A percentile compares a stretch with the other conserved stretches of the same genome.
Conservation (phyloP, 208 protist genomes). For the Trypanosoma conorhini region DNA sequence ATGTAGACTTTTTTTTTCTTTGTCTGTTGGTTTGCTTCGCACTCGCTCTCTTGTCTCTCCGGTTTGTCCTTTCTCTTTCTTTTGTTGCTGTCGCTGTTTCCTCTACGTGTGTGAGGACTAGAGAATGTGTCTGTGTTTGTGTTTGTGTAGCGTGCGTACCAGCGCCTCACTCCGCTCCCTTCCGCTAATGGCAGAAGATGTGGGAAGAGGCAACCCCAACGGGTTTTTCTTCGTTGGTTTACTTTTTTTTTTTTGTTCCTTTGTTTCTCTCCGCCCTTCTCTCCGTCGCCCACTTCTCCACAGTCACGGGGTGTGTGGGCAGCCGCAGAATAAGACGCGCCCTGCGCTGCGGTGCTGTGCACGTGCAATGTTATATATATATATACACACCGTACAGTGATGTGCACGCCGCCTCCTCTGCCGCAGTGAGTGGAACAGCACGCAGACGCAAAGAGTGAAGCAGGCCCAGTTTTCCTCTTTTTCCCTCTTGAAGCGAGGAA, state of each 20-base stretch:
- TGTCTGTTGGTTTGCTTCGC: background rate
- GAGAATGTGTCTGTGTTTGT: too few species aligned
- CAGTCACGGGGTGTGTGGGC: background rate
- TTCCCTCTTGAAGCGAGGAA: background rate
- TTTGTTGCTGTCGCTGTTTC: background rate
- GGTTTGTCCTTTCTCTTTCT: background rate
- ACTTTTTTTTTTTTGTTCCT: background rate
- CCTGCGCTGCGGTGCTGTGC: too few species aligned
- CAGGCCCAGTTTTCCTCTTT: background rate
- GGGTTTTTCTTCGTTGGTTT: background rate
- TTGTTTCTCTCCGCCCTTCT: background rate
- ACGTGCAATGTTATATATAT: background rate
- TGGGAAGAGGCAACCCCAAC: background rate
- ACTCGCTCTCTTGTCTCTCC: background rate
- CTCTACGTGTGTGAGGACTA: background rate
- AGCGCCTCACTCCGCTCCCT: background rate
- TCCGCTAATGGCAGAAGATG: background rate
- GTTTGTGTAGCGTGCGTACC: background rate
- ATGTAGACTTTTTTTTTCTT: constrained; percentile 15
- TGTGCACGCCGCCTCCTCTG: background rate
- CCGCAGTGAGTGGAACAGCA: background rate
- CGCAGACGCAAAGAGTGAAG: background rate
- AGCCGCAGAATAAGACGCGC: too few species aligned
- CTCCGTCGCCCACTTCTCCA: background rate
- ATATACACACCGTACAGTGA: background rate